Conservation (phyloP, 1,284 basidiomycete genomes). For the Microstroma glucosiphilum region DNA sequence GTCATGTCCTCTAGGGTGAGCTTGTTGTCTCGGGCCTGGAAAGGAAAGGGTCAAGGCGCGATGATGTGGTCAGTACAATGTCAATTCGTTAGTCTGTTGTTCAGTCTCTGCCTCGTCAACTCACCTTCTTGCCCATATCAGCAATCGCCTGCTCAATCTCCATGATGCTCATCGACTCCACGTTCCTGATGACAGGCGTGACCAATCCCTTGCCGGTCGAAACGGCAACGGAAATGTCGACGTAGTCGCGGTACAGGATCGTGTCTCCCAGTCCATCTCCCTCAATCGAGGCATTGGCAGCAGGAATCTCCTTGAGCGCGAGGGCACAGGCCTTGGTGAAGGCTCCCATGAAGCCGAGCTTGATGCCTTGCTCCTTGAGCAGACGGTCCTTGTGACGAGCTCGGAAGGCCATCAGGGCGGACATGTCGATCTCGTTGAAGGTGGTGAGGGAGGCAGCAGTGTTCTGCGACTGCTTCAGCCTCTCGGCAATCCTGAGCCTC, state of each 20-base stretch:
- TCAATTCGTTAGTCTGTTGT: not conserved
- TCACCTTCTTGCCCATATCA: conserved; percentile 73
- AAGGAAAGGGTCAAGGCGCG: not conserved
- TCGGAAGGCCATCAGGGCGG: conserved; percentile 84
- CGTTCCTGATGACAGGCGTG: conserved; percentile 89
- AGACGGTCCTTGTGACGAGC: conserved; percentile 90
- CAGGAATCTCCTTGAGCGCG: conserved; percentile 85
- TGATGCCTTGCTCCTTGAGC: conserved; percentile 87
- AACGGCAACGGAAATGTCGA: conserved; percentile 67
- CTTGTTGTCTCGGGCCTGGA: conserved; percentile 88
- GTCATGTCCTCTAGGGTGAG: conserved; percentile 78
- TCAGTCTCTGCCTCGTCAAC: not conserved
- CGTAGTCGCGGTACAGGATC: conserved; percentile 88
- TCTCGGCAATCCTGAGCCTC: conserved; percentile 92
- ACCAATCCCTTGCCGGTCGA: conserved; percentile 96
- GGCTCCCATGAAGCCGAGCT: conserved; percentile 97
- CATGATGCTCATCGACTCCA: conserved; percentile 76
- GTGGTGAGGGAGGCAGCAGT: conserved; percentile 93
- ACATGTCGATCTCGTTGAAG: conserved; percentile 99
- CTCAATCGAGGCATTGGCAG: conserved; percentile 91
- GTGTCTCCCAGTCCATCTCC: conserved; percentile 62
- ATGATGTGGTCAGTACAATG: not conserved
- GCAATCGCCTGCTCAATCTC: conserved; percentile 91
- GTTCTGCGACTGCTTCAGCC: conserved; percentile 97
- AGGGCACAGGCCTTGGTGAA: conserved; percentile 83